phyloP scores from a whole-genome alignment of 116 monocot species.

The Trichopus zeylanicus region DNA sequence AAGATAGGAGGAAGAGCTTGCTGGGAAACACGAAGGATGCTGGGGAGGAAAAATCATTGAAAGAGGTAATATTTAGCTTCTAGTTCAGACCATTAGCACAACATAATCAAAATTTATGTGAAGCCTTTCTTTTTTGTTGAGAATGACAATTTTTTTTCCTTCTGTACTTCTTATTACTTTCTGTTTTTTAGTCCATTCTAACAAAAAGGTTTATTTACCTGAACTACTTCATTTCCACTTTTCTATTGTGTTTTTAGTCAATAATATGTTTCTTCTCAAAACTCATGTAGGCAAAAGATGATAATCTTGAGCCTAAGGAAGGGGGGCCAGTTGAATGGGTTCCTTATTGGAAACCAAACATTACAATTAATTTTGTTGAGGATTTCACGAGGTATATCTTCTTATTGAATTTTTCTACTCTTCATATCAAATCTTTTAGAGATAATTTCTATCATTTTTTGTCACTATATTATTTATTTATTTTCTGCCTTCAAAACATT shows the following conservation, averaged over 20 bases:
- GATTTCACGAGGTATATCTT: constrained; percentile 66
- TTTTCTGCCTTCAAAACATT: too few relatives aligned
- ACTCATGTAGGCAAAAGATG: constrained; percentile 20
- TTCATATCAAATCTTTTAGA: not conserved
- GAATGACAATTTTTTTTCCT: not conserved
- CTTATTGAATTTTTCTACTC: not conserved
- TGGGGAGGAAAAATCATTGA: constrained; percentile 24
- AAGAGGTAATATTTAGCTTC: constrained; percentile 35
- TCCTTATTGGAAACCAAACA: constrained; percentile 93
- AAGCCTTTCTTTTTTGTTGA: too few relatives aligned
- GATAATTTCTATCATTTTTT: not conserved
- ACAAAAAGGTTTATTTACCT: not conserved
- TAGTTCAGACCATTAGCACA: too few relatives aligned
- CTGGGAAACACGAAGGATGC: constrained; percentile 40
- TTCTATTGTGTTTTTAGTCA: not conserved
- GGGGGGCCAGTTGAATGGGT: constrained; percentile 69
- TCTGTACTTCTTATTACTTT: not conserved
- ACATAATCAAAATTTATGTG: too few relatives aligned
- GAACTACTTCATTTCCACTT: not conserved
- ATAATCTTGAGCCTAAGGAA: constrained; percentile 37
- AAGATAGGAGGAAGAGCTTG: constrained; percentile 67
- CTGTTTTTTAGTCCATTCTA: not conserved
- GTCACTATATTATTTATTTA: not conserved
- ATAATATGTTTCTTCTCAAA: constrained; percentile 10
- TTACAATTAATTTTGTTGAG: constrained; percentile 89